Percentiles rank a stretch among this genome's conserved stretches.
Evolutionary conservation across 2,329 filamentous ascomycete genomes (phyloP).

Genomic region (Periconia digitata): DNA sequence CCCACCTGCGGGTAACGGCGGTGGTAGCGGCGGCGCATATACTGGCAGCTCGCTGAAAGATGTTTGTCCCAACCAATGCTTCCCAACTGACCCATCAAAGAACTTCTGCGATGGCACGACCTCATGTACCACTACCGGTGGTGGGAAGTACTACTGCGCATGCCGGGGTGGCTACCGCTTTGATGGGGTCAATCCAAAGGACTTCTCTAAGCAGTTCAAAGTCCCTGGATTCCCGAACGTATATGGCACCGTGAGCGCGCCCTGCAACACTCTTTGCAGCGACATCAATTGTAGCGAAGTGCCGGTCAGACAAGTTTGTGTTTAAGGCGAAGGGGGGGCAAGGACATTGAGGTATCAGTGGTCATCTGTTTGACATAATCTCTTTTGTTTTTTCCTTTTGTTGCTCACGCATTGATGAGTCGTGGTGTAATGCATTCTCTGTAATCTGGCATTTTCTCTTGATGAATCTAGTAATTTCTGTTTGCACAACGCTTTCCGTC

Average conservation of each 20-base stretch:
- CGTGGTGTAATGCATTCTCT: no score
- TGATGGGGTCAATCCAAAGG: conserved; percentile 21
- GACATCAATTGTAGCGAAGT: conserved; percentile 26
- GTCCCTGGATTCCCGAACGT: conserved; percentile 28
- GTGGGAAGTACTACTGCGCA: conserved; percentile 29
- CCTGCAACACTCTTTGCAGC: conserved; percentile 25
- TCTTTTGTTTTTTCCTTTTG: no score
- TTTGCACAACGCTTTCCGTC: no score
- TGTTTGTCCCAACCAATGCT: conserved; percentile 26
- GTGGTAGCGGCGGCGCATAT: conserved; percentile 10
- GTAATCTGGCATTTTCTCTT: no score
- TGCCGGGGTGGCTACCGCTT: conserved; percentile 29
- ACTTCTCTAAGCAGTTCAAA: conserved; percentile 32
- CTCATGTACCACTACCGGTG: conserved; percentile 23
- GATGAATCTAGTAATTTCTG: no score
- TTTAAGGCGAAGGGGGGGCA: not conserved
- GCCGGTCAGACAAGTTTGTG: conserved; percentile 21
- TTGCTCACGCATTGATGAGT: no score
- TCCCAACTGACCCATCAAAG: conserved; percentile 22
- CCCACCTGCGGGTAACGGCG: not conserved
- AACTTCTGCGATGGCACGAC: conserved; percentile 31
- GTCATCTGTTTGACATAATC: no score
- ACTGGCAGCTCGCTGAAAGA: conserved; percentile 20
- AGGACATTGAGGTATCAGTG: no score
- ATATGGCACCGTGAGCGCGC: conserved; percentile 19